These are phyloP conservation scores for Nigrograna mackinnonii DNA, from an alignment of 2,329 filamentous ascomycete genomes.

Conservation along the genomic window DNA sequence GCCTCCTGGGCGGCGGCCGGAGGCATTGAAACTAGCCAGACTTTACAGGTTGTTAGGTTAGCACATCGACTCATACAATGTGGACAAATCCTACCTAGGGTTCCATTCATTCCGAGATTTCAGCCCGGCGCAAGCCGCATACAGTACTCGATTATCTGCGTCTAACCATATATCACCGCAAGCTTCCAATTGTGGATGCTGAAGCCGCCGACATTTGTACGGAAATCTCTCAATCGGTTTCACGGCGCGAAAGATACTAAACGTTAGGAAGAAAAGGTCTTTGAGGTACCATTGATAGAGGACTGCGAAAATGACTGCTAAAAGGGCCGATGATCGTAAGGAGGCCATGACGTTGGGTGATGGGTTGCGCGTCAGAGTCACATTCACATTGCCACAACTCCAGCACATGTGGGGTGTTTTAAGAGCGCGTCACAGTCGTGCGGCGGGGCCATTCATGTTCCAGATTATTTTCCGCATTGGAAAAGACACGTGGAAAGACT, in stretches of 20 bases:
- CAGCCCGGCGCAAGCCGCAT: conserved; percentile 12
- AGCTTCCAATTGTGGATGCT: conserved; percentile 9
- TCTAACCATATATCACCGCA: conserved; percentile 16
- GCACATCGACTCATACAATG: background rate
- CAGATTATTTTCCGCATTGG: no score
- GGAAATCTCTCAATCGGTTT: conserved; percentile 13
- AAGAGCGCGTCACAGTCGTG: no score
- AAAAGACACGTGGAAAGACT: no score
- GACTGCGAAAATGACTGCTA: conserved; percentile 17
- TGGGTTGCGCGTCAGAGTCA: no score
- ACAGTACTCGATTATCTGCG: conserved; percentile 10
- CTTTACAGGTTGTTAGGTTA: conserved; percentile 1
- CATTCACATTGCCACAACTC: no score
- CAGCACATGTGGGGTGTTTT: no score
- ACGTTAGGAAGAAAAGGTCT: conserved; percentile 5
- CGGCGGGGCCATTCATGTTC: no score
- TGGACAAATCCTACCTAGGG: conserved; percentile 8
- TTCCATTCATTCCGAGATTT: conserved; percentile 10
- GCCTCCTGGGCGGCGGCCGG: conserved; percentile 7
- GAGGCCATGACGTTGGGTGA: no score
- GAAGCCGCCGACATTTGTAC: conserved; percentile 9
- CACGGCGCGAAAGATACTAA: conserved; percentile 4
- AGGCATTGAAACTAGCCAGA: conserved; percentile 9
- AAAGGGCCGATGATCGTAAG: conserved; percentile 1
- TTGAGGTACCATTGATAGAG: conserved; percentile 8